Evolutionary conservation across 345 rosid species (phyloP).

Genomic region (Eutrema yunnanense): DNA sequence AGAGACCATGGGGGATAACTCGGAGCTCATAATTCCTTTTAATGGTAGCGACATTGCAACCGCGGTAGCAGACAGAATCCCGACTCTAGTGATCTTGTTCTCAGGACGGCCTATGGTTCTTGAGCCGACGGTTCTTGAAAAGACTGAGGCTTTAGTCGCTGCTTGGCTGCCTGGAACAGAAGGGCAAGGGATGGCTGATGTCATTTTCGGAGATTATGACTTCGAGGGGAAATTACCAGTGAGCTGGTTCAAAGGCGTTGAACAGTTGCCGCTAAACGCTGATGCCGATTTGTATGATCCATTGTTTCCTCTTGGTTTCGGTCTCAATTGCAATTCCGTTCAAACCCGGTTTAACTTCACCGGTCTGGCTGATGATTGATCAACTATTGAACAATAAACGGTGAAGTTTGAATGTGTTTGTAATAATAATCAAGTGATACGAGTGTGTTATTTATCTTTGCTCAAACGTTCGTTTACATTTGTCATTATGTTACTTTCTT

Average conservation of each 20-base stretch:
- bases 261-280: conserved; percentile 23
- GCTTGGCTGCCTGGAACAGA: conserved; percentile 92
- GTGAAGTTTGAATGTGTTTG: background rate
- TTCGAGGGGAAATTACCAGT: conserved; percentile 61
- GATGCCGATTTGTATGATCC: conserved; percentile 42
- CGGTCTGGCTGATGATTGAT: background rate
- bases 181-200: conserved; percentile 64
- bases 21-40: conserved; percentile 49
- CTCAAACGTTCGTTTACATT: background rate
- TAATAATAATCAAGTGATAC: background rate
- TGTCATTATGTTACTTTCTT: background rate
- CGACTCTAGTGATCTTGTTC: conserved; percentile 50
- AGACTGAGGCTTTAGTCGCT: conserved; percentile 57
- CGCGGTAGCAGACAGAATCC: conserved; percentile 47
- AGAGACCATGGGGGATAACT: conserved; percentile 53
- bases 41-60: conserved; percentile 48
- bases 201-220: conserved; percentile 58
- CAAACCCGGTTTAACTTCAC: background rate
- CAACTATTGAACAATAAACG: background rate
- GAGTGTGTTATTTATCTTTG: background rate
- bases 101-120: conserved; percentile 72
- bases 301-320: conserved; percentile 58
- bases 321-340: conserved; percentile 1
- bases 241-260: conserved; percentile 54
- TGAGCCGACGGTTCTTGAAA: conserved; percentile 47